Evolutionary conservation across 768 basidiomycete species (phyloP).

Genomic region (Amanita rubescens): DNA sequence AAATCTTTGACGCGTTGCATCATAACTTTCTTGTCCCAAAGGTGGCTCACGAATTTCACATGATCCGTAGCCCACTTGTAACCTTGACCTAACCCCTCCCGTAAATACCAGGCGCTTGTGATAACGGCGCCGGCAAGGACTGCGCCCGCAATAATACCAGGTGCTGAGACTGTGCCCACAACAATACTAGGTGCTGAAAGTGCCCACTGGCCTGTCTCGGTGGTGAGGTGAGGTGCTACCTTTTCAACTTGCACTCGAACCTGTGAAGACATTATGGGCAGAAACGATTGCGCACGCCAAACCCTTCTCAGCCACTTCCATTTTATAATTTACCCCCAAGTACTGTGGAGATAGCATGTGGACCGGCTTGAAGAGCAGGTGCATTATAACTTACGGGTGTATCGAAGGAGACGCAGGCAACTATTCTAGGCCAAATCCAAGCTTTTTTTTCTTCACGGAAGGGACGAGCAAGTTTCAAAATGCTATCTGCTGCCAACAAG

Average conservation of each 20-base stretch:
- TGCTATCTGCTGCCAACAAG: conserved; percentile 76
- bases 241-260: conserved; percentile 32
- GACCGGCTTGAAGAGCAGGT: background rate
- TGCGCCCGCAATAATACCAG: conserved; percentile 66
- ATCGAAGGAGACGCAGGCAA: conserved; percentile 82
- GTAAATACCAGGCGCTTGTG: conserved; percentile 76
- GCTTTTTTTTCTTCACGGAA: conserved; percentile 45
- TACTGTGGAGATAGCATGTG: conserved; percentile 41
- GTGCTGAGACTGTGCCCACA: conserved; percentile 59
- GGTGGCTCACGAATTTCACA: conserved; percentile 78
- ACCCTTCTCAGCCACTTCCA: too few species aligned
- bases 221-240: conserved; percentile 13
- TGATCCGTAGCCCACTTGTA: conserved; percentile 80
- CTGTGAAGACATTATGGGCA: conserved; percentile 48
- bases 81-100: conserved; percentile 64
- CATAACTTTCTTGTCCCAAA: conserved; percentile 75
- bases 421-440: conserved; percentile 80
- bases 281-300: too few species aligned
- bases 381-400: conserved; percentile 66
- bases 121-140: conserved; percentile 76
- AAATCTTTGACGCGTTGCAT: conserved; percentile 54
- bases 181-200: too few species aligned
- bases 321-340: conserved; percentile 82
- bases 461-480: conserved; percentile 62
- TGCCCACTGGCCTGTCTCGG: too few species aligned